A percentile compares a stretch with the other conserved stretches of the same genome.
Conservation (phyloP, 495 filamentous ascomycete species). For the Talaromyces trachyspermus region DNA sequence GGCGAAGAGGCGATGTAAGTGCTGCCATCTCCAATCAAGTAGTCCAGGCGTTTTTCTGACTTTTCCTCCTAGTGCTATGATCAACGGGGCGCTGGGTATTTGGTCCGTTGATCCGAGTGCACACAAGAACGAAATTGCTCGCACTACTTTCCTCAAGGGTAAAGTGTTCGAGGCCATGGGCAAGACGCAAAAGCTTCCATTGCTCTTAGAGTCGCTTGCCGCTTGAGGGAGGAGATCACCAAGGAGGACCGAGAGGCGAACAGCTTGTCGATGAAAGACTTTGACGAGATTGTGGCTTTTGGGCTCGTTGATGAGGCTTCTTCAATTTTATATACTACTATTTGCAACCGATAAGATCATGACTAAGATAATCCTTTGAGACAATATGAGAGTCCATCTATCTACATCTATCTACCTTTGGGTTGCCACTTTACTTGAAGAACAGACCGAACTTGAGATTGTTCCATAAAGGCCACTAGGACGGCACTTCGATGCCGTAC, state of each 20-base stretch:
- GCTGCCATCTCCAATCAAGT: background rate
- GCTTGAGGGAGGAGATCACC: background rate
- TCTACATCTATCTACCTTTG: too few relatives aligned
- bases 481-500: slow-evolving; percentile 24
- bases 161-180: slow-evolving; percentile 9
- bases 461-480: too few relatives aligned
- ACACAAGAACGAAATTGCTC: slow-evolving; percentile 17
- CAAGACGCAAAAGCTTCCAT: slow-evolving; percentile 12
- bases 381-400: too few relatives aligned
- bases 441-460: too few relatives aligned
- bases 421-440: too few relatives aligned
- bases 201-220: slow-evolving; percentile 7
- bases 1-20: slow-evolving; percentile 20
- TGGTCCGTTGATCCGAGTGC: slow-evolving; percentile 14
- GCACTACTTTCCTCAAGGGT: slow-evolving; percentile 18
- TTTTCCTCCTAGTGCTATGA: slow-evolving; percentile 9
- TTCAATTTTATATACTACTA: too few relatives aligned
- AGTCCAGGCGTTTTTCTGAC: background rate
- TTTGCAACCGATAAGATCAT: too few relatives aligned
- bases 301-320: slow-evolving; percentile 7
- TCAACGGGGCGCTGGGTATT: slow-evolving; percentile 17
- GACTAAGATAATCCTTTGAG: too few relatives aligned
- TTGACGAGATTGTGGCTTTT: slow-evolving; percentile 3
- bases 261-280: background rate
- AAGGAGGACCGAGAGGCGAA: background rate